Conservation (phyloP, 2,329 filamentous ascomycete species). For the Ophiobolus disseminans region DNA sequence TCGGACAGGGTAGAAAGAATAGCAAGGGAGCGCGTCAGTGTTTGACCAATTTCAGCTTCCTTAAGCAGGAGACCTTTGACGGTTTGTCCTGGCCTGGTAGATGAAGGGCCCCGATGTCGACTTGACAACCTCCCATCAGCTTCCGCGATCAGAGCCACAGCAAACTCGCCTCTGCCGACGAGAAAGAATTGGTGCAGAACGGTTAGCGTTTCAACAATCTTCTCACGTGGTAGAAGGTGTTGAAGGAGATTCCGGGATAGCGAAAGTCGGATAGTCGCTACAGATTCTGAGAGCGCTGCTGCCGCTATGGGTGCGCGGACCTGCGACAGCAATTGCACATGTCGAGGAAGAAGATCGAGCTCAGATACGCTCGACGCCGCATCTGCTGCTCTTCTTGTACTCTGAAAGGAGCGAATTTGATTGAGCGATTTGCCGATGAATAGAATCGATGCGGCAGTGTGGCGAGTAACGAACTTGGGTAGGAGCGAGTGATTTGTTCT, state of each 20-base stretch:
- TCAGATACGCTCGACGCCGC: slow-evolving; percentile 50
- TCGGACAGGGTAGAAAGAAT: slow-evolving; percentile 77
- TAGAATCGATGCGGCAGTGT: slow-evolving; percentile 81
- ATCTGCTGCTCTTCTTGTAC: slow-evolving; percentile 38
- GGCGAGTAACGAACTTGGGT: slow-evolving; percentile 77
- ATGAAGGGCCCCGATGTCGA: slow-evolving; percentile 65
- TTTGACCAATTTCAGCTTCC: slow-evolving; percentile 82
- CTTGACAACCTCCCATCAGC: slow-evolving; percentile 80
- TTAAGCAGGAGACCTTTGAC: slow-evolving; percentile 75
- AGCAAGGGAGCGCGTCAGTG: slow-evolving; percentile 79
- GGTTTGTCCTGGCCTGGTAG: slow-evolving; percentile 53
- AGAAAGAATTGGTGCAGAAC: slow-evolving; percentile 87
- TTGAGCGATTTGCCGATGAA: slow-evolving; percentile 91
- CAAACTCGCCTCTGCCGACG: slow-evolving; percentile 88
- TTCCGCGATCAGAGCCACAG: slow-evolving; percentile 82
- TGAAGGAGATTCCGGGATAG: slow-evolving; percentile 85
- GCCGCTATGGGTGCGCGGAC: slow-evolving; percentile 77
- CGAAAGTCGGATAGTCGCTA: slow-evolving; percentile 78
- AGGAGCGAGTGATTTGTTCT: slow-evolving; percentile 60
- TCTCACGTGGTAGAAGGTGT: slow-evolving; percentile 77
- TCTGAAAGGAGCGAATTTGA: slow-evolving; percentile 67
- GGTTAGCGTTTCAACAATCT: slow-evolving; percentile 77
- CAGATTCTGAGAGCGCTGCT: slow-evolving; percentile 71
- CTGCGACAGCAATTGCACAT: slow-evolving; percentile 72
- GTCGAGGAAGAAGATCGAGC: slow-evolving; percentile 68